Evolutionary conservation across 2,329 filamentous ascomycete species (phyloP), one percentile per base, ranked within the genome.

Genomic region (Claviceps maximensis): DNA sequence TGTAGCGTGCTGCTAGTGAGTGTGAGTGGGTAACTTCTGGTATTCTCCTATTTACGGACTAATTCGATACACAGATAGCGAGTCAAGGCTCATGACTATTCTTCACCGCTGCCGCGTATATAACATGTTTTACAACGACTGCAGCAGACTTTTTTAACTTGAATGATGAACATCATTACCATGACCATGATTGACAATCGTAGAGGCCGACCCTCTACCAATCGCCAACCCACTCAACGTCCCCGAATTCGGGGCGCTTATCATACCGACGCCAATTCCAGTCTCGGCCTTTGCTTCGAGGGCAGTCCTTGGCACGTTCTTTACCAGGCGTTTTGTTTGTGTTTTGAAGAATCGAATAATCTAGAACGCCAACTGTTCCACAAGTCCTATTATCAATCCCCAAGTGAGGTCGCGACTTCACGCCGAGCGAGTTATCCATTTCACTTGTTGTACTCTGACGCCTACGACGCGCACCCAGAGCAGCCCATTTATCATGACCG

Each of bases 161-260:
- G 12, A 45, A 50, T 54, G 54, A 54, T 15, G 47, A 47, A 29
- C 29, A 55, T 53, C 50, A 58, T 62, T 65, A 69, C 70, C 71
- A 65, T 69, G 79, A 78, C 78, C 73, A 83, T 79, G 81, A 82
- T 78, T 80, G 80, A 68, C 74, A 66, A 67, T 59, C 56, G 54
- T 59, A 69, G 61, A 60, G 68, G 73, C 58, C 70, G 67, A 64
- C 69, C 69, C 82, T 58, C 69, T 87, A 83, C 82, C 87, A 94
- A 73, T 87, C 88, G 76, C 89, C 89, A 82, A 95, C 88, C 84
- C 91, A 95, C 81, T 95, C 89, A 75, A 90, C 73, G 65, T 91
- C 86, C 65, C 83, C 84, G 68, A 87, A 79, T 72, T 86, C 84
- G 64, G 76, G 69, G 61, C 77, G 78, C 64, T 72, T 74, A 58